Percentiles rank a stretch among this genome's conserved stretches.
Evolutionary conservation across 495 filamentous ascomycete species (phyloP).

Genomic region (Daldinia bambusicola): DNA sequence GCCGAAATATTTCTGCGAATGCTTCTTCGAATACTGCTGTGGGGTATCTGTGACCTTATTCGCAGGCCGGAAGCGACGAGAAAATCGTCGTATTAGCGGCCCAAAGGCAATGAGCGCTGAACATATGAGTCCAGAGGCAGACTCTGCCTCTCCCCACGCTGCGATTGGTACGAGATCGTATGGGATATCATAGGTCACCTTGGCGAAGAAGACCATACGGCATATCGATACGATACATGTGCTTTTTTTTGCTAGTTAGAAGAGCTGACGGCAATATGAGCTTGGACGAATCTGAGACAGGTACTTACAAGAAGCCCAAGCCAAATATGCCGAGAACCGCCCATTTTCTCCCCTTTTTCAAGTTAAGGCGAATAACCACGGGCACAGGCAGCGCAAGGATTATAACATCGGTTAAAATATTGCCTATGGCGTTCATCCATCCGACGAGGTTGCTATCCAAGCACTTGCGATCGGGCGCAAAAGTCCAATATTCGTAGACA

Average conservation of each 20-base stretch:
- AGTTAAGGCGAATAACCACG: constrained; percentile 55
- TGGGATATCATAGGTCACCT: constrained; percentile 19
- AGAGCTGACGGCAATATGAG: background rate
- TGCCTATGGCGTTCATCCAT: constrained; percentile 62
- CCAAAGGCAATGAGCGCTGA: constrained; percentile 37
- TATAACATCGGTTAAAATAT: constrained; percentile 63
- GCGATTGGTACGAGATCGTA: constrained; percentile 37
- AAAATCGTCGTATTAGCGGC: constrained; percentile 32
- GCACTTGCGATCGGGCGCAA: constrained; percentile 48
- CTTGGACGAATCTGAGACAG: background rate
- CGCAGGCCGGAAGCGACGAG: constrained; percentile 9
- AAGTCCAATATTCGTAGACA: constrained; percentile 55
- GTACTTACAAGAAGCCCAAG: constrained; percentile 51
- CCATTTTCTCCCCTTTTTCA: constrained; percentile 53
- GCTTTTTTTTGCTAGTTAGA: constrained; percentile 30
- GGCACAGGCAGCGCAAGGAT: constrained; percentile 64
- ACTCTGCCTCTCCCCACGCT: constrained; percentile 40
- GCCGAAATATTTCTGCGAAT: constrained; percentile 9
- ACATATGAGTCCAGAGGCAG: constrained; percentile 38
- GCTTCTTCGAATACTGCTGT: constrained; percentile 23
- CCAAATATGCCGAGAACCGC: constrained; percentile 56
- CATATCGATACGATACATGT: constrained; percentile 44
- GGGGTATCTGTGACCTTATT: constrained; percentile 12
- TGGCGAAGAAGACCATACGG: constrained; percentile 40
- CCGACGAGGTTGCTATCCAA: constrained; percentile 58